phyloP scores from a whole-genome alignment of 257 asterid species.

The Capsicum baccatum region DNA sequence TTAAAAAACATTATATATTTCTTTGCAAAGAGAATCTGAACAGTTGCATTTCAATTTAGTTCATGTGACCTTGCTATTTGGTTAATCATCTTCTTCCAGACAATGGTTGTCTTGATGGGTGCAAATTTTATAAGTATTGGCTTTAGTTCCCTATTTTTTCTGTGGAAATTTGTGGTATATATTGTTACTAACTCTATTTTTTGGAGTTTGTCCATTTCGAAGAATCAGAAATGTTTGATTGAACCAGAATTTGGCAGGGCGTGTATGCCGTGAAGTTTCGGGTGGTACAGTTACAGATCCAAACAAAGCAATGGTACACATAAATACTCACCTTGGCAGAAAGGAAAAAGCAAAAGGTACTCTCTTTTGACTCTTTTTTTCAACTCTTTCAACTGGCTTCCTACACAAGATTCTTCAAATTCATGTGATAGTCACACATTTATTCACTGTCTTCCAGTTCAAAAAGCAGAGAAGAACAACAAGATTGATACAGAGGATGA shows the following conservation, averaged over 20 bases:
- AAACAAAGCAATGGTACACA: no score
- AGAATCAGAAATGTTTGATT: slow-evolving; percentile 60
- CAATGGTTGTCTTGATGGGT: slow-evolving; percentile 91
- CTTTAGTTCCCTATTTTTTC: not conserved
- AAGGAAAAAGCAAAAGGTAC: no score
- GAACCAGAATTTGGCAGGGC: slow-evolving; percentile 85
- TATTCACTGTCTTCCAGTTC: no score
- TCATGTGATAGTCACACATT: no score
- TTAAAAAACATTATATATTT: not conserved
- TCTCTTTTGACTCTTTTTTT: no score
- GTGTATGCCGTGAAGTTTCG: slow-evolving; percentile 62
- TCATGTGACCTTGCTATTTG: slow-evolving; percentile 33
- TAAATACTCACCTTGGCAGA: no score
- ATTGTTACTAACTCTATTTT: not conserved
- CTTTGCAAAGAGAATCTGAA: not conserved
- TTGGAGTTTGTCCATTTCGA: slow-evolving; percentile 36
- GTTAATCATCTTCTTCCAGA: slow-evolving; percentile 48
- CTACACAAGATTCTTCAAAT: no score
- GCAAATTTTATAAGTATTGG: slow-evolving; percentile 53
- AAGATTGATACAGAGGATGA: not conserved
- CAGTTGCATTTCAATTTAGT: not conserved
- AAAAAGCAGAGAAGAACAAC: no score
- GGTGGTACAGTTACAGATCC: slow-evolving; percentile 60
- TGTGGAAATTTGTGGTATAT: slow-evolving; percentile 12
- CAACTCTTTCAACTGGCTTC: no score